phyloP scores from a whole-genome alignment of 169 alveolate genomes.

The Theileria equi region DNA sequence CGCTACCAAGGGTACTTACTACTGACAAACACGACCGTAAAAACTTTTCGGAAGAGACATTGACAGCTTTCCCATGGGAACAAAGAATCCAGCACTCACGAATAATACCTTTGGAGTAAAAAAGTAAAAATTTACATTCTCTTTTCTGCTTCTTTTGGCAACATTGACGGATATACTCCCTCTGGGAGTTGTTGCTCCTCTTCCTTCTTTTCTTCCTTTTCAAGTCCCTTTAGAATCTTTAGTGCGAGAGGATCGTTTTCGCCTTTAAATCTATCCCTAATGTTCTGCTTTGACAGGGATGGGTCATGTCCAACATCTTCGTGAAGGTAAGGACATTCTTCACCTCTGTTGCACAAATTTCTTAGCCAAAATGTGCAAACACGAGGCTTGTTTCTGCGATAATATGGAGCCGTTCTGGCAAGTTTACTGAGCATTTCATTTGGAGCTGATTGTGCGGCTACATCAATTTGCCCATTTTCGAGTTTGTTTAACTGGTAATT shows the following conservation, averaged over 20 bases:
- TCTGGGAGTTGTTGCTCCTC: not conserved
- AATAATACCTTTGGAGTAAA: not conserved
- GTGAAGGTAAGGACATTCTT: constrained; percentile 88
- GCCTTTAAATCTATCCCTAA: constrained; percentile 70
- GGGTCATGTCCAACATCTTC: constrained; percentile 69
- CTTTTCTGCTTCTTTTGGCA: constrained; percentile 56
- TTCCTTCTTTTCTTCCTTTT: constrained; percentile 2
- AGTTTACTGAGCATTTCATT: constrained; percentile 62
- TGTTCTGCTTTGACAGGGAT: constrained; percentile 67
- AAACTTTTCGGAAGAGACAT: too few species aligned
- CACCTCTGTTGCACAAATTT: constrained; percentile 93
- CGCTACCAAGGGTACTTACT: too few species aligned
- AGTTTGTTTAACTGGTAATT: constrained; percentile 68
- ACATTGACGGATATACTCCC: constrained; percentile 56
- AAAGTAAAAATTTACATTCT: constrained; percentile 10
- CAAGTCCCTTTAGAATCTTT: constrained; percentile 43
- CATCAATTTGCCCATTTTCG: constrained; percentile 53
- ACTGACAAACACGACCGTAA: too few species aligned
- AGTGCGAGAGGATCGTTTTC: constrained; percentile 72
- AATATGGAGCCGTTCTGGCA: constrained; percentile 83
- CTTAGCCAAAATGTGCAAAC: constrained; percentile 92
- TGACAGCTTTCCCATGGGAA: too few species aligned
- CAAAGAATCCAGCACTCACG: too few species aligned
- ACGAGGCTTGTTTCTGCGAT: constrained; percentile 89
- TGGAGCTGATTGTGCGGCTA: too few species aligned